Base-by-base conservation (phyloP, 805 yeast species). In the Candida hungchunana region DNA sequence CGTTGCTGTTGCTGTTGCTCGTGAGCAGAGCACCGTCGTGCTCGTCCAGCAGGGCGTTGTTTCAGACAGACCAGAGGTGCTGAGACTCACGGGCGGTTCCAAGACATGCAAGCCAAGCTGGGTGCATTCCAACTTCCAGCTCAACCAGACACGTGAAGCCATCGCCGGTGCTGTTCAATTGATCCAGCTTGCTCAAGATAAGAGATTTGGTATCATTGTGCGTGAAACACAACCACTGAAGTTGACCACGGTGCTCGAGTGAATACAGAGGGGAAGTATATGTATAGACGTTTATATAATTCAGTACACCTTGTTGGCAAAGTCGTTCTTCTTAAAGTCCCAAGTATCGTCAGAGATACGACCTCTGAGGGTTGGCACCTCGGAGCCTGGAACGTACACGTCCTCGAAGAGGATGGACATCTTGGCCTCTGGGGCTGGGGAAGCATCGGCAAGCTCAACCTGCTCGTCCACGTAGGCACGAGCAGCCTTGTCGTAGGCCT, bases 271-370 rank as follows among this genome's bases (percentile, higher is more conserved):
- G 11, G 10, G n/a, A 9, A 25, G 27, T 25, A 25, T 25, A 25
- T 25, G 8, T 13, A 9, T 25, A 14, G n/a, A 25, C n/a, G 8
- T 11, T 13, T 25, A 25, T 11, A 14, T 11, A 7, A 16, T 11
- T 32, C 20, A 54, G 42, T 54, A 54, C 36, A 54, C 57, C 43
- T 51, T 54, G 53, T 54, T 28, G 31, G 64, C 64, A 39, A 77
- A 65, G 41, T 64, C 71, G 43, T 64, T 60, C 58, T 66, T 68
- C 31, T 53, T 47, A 68, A 82, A 84, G 64, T 77, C 76, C 94
- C 95, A 90, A 57, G 95, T 80, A 70, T 90, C 98, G 55, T 86
- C 94, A 51, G 94, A 82, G 57, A 89, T 81, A 75, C 98, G 85
- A 47, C 98, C 98, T 75, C 98, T 86, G 65, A 89, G 77, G 50